Base-by-base conservation (phyloP, 306 rosid genomes). In the Malus domestica region DNA sequence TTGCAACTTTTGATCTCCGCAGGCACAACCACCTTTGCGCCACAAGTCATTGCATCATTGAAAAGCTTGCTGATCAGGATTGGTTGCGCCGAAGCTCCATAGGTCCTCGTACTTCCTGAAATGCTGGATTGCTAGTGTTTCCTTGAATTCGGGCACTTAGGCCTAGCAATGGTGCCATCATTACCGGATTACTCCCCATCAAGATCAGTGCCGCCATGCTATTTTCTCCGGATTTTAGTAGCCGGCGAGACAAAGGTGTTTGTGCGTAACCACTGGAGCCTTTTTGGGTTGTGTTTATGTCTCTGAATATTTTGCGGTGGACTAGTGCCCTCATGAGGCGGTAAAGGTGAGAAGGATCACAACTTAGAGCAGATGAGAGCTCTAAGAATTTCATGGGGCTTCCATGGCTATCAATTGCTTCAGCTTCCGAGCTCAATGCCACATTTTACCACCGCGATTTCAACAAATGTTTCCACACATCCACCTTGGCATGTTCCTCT, bases 1-100 rank as follows among this genome's bases (percentile, higher is more conserved):
- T 79, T 62, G 57, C 91, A 90, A 23, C 74, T 77, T 10, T 72
- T 70, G 59, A 86, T 6, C 5, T 88, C 54, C 0, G 79, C 73
- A 1, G 83, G 79, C 83, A 93, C 72, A 4, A 10, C 27, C 23
- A 67, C 2, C 64, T 78, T 80, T 6, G 93, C 80, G 55, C 59
- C 80, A 63, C 88, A 86, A 4, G 93, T 96, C 96, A 91, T 86
- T 2, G 90, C 96, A 25, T 90, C 93, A 42, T 93, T 86, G 54
- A 88, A 15, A 27, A 93, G 84, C 52, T 54, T 5, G 45, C 80
- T 73, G 74, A 12, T 13, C 80, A 1, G 57, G 81, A 73, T 91
- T 76, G 0, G 61, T 67, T 0, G 59, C 79, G 0, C 83, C 85
- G 29, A 82, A 86, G 25, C 71, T 60, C 97, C 94, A 90, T 11